Evolutionary conservation across 2,329 filamentous ascomycete genomes (phyloP), one percentile per base, ranked within the genome.

Genomic region (Rhinocladiella similis): DNA sequence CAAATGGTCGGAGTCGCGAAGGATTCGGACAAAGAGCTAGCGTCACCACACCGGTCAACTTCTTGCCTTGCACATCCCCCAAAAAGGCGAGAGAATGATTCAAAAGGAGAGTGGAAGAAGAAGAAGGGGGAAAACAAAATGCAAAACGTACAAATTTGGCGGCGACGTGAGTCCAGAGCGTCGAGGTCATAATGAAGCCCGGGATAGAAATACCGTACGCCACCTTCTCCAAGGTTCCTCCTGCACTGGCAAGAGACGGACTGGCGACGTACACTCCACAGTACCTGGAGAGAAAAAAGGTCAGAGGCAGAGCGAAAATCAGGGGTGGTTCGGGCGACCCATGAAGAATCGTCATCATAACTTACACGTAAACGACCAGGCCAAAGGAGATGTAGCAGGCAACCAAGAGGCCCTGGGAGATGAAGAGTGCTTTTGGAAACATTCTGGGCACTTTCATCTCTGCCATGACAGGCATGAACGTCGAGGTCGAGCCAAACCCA

Each of bases 1-100:
- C 3, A 83, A 68, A 63, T 83, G 80, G 3, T 61, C 65, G 1
- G 78, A 78, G 59, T 78, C 72, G 13, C 80, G 73, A 14, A 83
- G 69, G 16, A 82, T 75, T 3, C 80, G 77, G 14, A 84, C 80
- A 63, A 83, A 83, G n/a, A n/a, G n/a, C n/a, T n/a, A n/a, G n/a
- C n/a, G n/a, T n/a, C n/a, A n/a, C n/a, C n/a, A n/a, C n/a, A n/a
- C n/a, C n/a, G n/a, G n/a, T n/a, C n/a, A n/a, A n/a, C n/a, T n/a
- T n/a, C n/a, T n/a, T n/a, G n/a, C n/a, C n/a, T n/a, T n/a, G n/a
- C n/a, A n/a, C n/a, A n/a, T n/a, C n/a, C n/a, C n/a, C n/a, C n/a
- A n/a, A n/a, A n/a, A n/a, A n/a, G n/a, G n/a, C n/a, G n/a, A n/a
- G n/a, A n/a, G n/a, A n/a, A n/a, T n/a, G n/a, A n/a, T n/a, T n/a